Base-by-base conservation (phyloP, 805 yeast genomes). In the Scheffersomyces ergatensis region DNA sequence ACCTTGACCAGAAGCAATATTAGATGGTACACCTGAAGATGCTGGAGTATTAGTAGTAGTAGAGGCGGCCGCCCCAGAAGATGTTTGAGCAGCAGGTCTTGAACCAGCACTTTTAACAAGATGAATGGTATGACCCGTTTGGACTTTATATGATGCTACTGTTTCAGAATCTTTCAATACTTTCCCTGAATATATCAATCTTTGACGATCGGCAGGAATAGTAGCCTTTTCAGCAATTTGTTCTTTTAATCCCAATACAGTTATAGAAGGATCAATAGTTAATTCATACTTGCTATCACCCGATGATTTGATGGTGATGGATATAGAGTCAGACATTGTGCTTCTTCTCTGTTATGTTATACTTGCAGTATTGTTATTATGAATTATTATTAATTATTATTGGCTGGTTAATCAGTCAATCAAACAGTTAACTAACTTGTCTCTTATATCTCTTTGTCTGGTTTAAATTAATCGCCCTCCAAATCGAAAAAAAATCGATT, bases 161-260 rank as follows among this genome's bases (percentile, higher is more conserved):
- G 86, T 76, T 50, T 90, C 93, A 27, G 70, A 72, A 56, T 92
- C 97, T 62, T 90, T 90, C 57, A 92, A 76, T 25, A 93, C 96
- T 51, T 92, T 84, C 31, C 99, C 99, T 2, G 97, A 86, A 67
- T 86, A 92, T 56, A 92, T 90, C 58, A 92, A 74, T 44, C 98
- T 76, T 65, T 90, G 98, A 45, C 84, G 78, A n/a, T 75, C 84
- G 1, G 78, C 80, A 4, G 95, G 83, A 33, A 89, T 72, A 17
- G 78, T 83, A 5, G 89, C 65, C 44, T 72, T 76, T 16, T 70
- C 67, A 19, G 82, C 82, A 38, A 92, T 72, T 49, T 70, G 70
- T 27, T 73, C 74, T 63, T 92, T 92, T 49, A 92, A 73, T 45
- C 83, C 85, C 17, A 70, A 66, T 25, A 92, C 80, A 2, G 90